Base-by-base conservation (phyloP, 2,329 filamentous ascomycete species). In the Herpotrichia juniperi region DNA sequence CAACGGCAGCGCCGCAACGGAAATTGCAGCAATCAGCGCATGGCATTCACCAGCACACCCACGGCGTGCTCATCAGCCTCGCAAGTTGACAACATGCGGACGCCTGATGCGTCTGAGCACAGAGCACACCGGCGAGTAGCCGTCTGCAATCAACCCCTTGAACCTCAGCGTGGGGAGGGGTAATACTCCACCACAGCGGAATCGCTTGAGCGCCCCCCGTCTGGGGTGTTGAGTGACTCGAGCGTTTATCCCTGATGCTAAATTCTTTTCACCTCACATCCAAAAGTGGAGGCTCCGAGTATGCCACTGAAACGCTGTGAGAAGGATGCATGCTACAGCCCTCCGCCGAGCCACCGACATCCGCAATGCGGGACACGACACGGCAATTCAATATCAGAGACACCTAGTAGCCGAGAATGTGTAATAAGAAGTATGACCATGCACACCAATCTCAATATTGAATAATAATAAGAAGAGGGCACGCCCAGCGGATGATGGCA, bases 11-110 rank as follows among this genome's bases (percentile, higher is more conserved):
- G 52, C 56, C 45, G 54, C 53, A 40, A 60, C 67, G 61, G 68
- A 71, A 58, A 70, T 70, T 72, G 66, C 66, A 59, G 59, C 67
- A 66, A 64, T 65, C 63, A 62, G 58, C 56, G 50, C 51, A 48
- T 48, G 46, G 53, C 58, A 57, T 61, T 56, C 59, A 55, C 49
- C 57, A 52, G 56, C 61, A 56, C 55, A 39, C 34, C 19, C 42
- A 39, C 17, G 3, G 9, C 26, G 26, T 17, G 28, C 37, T 44
- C 56, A 54, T 61, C 62, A 66, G 66, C 66, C 63, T 68, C 62
- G 59, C 59, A 22, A 12, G 16, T 17, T 39, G 34, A 7, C 31
- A 34, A 5, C 31, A 34, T 9, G 26, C 31, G 44, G 16, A 26
- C 32, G n/a, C 30, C 43, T 10, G 45, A 47, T 25, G 35, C 32